These are phyloP conservation scores for Pseudonitzschia pungens DNA, from an alignment of 108 stramenopile genomes.

Conservation along the genomic window DNA sequence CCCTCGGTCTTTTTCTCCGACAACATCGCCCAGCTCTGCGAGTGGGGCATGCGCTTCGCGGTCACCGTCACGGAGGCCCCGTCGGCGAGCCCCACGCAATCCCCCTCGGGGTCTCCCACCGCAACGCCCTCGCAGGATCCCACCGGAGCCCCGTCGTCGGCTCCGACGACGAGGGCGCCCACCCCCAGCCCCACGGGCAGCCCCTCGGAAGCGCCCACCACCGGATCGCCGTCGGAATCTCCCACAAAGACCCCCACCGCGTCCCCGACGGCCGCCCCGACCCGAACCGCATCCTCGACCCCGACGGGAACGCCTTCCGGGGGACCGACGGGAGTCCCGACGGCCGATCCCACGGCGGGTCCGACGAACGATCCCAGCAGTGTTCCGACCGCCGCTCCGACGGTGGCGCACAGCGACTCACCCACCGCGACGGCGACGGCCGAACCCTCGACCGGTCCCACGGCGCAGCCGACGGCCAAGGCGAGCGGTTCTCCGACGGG, in stretches of 20 bases:
- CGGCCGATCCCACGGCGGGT: neutral
- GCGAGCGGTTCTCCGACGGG: no score
- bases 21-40: conserved; percentile 14
- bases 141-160: neutral
- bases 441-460: no score
- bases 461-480: no score
- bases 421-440: neutral
- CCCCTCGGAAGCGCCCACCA: neutral
- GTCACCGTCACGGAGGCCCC: neutral
- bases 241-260: neutral
- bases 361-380: no score
- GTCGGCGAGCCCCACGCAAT: neutral
- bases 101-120: neutral
- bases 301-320: conserved; percentile 2
- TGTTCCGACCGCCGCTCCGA: conserved; percentile 14
- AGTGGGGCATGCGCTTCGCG: conserved; percentile 12
- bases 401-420: neutral
- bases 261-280: neutral
- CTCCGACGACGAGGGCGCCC: neutral
- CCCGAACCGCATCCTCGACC: neutral
- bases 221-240: neutral
- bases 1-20: neutral
- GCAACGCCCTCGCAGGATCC: neutral
- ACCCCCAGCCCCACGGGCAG: neutral
- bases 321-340: neutral